A percentile compares a stretch with the other conserved stretches of the same genome.
Conservation (phyloP, 208 protist genomes). For the Crithidia expoeki region DNA sequence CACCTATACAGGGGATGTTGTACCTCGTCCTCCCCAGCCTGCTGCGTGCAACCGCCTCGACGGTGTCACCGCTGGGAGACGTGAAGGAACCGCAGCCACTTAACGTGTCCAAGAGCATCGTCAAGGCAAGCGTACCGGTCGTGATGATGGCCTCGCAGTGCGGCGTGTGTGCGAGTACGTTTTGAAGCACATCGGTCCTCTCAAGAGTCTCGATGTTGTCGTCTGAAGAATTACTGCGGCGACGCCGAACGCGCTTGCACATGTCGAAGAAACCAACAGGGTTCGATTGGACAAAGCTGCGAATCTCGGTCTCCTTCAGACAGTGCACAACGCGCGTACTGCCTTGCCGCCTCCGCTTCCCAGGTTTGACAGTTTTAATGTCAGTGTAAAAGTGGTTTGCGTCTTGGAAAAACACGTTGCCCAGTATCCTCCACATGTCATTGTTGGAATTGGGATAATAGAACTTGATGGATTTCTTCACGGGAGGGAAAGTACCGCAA, state of each 20-base stretch:
- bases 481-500: conserved; percentile 38
- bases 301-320: conserved; percentile 23
- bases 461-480: conserved; percentile 31
- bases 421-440: conserved; percentile 45
- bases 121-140: conserved; percentile 36
- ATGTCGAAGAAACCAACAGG: conserved; percentile 38
- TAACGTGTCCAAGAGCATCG: conserved; percentile 23
- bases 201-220: conserved; percentile 29
- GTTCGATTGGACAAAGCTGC: conserved; percentile 8
- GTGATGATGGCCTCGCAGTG: conserved; percentile 35
- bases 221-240: conserved; percentile 28
- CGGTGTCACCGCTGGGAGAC: neutral
- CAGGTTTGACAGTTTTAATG: neutral
- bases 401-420: conserved; percentile 31
- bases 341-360: neutral
- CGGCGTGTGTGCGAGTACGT: conserved; percentile 25
- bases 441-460: conserved; percentile 47
- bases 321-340: neutral
- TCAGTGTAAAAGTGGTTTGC: conserved; percentile 23
- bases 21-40: conserved; percentile 17
- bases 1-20: conserved; percentile 6
- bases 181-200: conserved; percentile 17
- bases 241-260: conserved; percentile 20
- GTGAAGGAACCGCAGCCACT: conserved; percentile 10
- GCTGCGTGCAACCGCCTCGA: conserved; percentile 2